These are phyloP conservation scores for Pouteria glomerata DNA, from an alignment of 148 eudicot species.

Conservation along the genomic window DNA sequence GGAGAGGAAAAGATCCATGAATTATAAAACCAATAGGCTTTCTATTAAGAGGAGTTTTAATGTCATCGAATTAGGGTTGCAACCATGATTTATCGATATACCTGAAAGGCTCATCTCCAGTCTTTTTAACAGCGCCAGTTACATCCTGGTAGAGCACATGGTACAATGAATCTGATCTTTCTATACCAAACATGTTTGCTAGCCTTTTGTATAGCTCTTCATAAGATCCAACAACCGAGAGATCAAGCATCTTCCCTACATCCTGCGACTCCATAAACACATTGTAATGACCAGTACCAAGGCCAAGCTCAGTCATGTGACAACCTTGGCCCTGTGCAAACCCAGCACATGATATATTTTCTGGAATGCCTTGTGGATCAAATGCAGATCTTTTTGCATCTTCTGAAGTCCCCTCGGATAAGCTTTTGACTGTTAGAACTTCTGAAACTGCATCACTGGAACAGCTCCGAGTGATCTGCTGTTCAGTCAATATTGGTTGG, in stretches of 20 bases:
- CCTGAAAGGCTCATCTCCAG: slow-evolving; percentile 56
- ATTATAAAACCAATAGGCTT: not conserved
- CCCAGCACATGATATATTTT: not conserved
- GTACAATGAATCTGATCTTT: slow-evolving; percentile 30
- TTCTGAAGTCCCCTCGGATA: slow-evolving; percentile 10
- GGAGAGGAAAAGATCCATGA: not conserved
- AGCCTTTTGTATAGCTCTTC: slow-evolving; percentile 37
- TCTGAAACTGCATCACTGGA: slow-evolving; percentile 22
- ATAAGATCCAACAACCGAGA: slow-evolving; percentile 44
- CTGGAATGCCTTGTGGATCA: slow-evolving; percentile 9
- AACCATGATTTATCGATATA: slow-evolving; percentile 7
- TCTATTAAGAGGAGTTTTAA: not conserved
- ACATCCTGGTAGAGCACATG: slow-evolving; percentile 43
- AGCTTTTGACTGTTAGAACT: slow-evolving; percentile 11
- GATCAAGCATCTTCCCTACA: slow-evolving; percentile 55
- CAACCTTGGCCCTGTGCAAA: slow-evolving; percentile 18
- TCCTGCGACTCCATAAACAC: slow-evolving; percentile 57
- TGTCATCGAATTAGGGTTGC: not conserved
- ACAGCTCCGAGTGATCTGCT: slow-evolving; percentile 43
- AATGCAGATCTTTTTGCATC: slow-evolving; percentile 5
- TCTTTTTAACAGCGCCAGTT: slow-evolving; percentile 36
- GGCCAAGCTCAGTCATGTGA: slow-evolving; percentile 32
- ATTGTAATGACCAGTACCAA: slow-evolving; percentile 51
- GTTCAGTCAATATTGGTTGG: slow-evolving; percentile 58
- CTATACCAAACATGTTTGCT: slow-evolving; percentile 47